Evolutionary conservation across 2,329 filamentous ascomycete species (phyloP), one percentile per base, ranked within the genome.

Genomic region (Cladosporium phlei): DNA sequence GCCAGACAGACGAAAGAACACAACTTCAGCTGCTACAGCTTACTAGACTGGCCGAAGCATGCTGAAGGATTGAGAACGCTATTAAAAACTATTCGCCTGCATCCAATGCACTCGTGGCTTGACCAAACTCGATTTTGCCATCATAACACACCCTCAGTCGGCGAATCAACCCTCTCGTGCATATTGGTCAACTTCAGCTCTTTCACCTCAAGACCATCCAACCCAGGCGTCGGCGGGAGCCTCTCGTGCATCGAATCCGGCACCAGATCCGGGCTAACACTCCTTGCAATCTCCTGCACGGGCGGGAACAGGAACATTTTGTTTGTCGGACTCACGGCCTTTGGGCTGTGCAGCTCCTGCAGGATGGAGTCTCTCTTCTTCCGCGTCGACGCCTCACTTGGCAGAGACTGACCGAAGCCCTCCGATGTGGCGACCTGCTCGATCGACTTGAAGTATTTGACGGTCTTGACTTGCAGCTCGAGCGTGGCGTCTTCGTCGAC

Each of bases 401-500:
- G 65, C 20, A 74, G 60, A 49, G 63, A 65, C 55, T 74, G 71
- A 11, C 63, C 65, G 54, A 72, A 70, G 4, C 70, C 71, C 47
- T 70, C 62, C 38, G 69, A 66, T 14, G 59, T 60, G 16, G 69
- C 69, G 42, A 73, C 70, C 52, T 64, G 64, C 54, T 75, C 72
- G 55, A 74, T 74, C 46, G 67, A 70, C 60, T 72, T 72, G 62
- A 74, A 74, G 59, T 75, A 74, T 60, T 62, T 63, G 39, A 64
- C 62, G 39, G 63, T 73, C 64, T 69, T 70, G 56, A 67, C 69
- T 54, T 69, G 68, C 33, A 75, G 59, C 58, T 76, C 65, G 51
- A 77, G 45, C 27, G 72, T 71, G 56, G 72, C 69, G 61, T 91
- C 86, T 58, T 91, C 86, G 59, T 94, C 88, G 35, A 85, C 86